Evolutionary conservation across 306 rosid genomes (phyloP), one percentile per base, ranked within the genome.

Genomic region (Rosa persica): DNA sequence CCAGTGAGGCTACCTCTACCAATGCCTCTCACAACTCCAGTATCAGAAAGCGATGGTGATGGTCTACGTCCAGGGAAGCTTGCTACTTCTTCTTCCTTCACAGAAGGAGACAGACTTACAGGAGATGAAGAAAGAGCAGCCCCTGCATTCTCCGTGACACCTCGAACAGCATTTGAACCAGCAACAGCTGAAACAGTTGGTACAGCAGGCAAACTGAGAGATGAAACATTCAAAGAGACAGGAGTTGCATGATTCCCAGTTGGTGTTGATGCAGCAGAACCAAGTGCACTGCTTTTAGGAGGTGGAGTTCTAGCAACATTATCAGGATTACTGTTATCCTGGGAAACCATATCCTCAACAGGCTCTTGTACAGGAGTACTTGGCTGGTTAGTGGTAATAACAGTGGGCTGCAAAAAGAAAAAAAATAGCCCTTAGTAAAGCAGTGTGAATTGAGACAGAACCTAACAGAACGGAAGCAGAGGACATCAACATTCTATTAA

Each of bases 31-130:
- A 73, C 88, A 76, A 90, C 91, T 60, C 93, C 82, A 75, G 90
- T 79, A 78, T 94, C 98, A 69, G 97, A 76, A 81, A 90, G 93
- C 0, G 98, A 95, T 51, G 98, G 98, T 80, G 98, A 91, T 73
- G 87, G 85, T 85, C 92, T 95, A 72, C 80, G 91, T 76, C 86
- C 90, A 72, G 97, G 95, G 80, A 92, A 87, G 86, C 80, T 88
- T 81, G 83, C 79, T 76, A 77, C 54, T 43, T 93, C 98, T 78
- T 92, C 98, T 82, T 94, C 98, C 85, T 87, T 93, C 52, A 85
- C 58, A 72, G 98, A 78, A 79, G 82, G 38, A 72, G 96, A 82
- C 79, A 86, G 83, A 76, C 86, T 88, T 69, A 80, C 85, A 75
- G 96, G 84, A 75, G 93, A 81, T 64, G 89, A 76, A 73, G 85